Evolutionary conservation across 169 alveolate genomes (phyloP).

Genomic region (Prorocentrum cordatum): DNA sequence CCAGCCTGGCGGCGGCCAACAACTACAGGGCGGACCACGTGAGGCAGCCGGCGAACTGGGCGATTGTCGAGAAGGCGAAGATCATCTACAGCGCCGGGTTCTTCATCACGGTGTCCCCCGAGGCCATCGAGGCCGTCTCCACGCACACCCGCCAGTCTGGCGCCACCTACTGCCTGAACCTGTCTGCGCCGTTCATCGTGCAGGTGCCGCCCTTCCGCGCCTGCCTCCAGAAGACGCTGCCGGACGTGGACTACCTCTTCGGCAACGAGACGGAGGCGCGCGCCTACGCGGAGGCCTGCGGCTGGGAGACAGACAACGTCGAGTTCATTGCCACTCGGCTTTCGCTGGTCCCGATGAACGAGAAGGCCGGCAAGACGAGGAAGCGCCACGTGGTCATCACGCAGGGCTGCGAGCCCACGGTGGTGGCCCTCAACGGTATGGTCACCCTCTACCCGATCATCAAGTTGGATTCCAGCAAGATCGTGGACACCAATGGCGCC

Average conservation of each 20-base stretch:
- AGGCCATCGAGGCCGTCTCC: conserved; percentile 25
- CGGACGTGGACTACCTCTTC: conserved; percentile 19
- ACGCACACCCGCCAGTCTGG: conserved; percentile 1
- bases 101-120: conserved; percentile 74
- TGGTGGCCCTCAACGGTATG: conserved; percentile 34
- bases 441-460: neutral
- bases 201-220: conserved; percentile 54
- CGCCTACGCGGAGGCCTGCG: conserved; percentile 49
- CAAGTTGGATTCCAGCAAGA: neutral
- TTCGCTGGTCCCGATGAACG: conserved; percentile 37
- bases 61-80: conserved; percentile 45
- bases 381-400: conserved; percentile 36
- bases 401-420: conserved; percentile 24
- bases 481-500: conserved; percentile 85
- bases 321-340: conserved; percentile 37
- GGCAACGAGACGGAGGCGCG: conserved; percentile 56
- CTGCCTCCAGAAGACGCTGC: conserved; percentile 35
- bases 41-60: conserved; percentile 45
- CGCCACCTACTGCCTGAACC: neutral
- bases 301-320: conserved; percentile 36
- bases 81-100: conserved; percentile 76
- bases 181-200: conserved; percentile 44
- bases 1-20: conserved; percentile 76
- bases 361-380: too few species aligned
- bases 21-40: conserved; percentile 73